Base-by-base conservation (phyloP, 441 rosid species). In the Gossypium lobatum region DNA sequence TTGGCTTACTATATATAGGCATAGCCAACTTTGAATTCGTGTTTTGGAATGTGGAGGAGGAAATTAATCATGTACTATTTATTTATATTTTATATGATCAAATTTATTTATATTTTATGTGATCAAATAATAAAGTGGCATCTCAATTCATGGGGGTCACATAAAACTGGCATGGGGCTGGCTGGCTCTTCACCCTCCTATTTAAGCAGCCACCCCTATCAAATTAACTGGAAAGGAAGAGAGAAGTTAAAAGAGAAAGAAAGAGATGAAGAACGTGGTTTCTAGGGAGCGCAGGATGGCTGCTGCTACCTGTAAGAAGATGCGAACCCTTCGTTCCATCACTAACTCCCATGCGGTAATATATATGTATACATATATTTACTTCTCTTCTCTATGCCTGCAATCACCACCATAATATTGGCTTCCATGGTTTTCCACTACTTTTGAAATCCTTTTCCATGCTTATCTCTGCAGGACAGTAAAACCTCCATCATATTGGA, bases 311-410 rank as follows among this genome's bases (percentile, higher is more conserved):
- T 72, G 37, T 70, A 77, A 70, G 76, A 79, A 79, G 77, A 80
- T 82, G 61, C 80, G 74, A 76, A 66, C 66, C 21, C 85, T 82
- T 79, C 83, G 80, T 64, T 82, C 83, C 39, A 25, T 79, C 57
- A 75, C 78, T 60, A 73, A 82, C 77, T 82, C 83, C 61, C 78
- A 77, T 71, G 77, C 79, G 62, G 85, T 82, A 78, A 16, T 53
- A n/a, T 53, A n/a, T 50, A 50, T 50, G 20, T 1, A 50, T 50
- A 14, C 7, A 50, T 50, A 5, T 14, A 31, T 31, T 31, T 31
- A 31, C 6, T 31, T 4, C 34, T 28, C 34, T 28, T 28, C 34
- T 31, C 37, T 31, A 31, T 31, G 37, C 37, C 37, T 31, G 37
- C 37, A 31, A 31, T 5, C 37, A 31, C 37, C 7, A 31, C 7